Evolutionary conservation across 2,329 filamentous ascomycete species (phyloP).

Genomic region (Curvularia verruculosa): DNA sequence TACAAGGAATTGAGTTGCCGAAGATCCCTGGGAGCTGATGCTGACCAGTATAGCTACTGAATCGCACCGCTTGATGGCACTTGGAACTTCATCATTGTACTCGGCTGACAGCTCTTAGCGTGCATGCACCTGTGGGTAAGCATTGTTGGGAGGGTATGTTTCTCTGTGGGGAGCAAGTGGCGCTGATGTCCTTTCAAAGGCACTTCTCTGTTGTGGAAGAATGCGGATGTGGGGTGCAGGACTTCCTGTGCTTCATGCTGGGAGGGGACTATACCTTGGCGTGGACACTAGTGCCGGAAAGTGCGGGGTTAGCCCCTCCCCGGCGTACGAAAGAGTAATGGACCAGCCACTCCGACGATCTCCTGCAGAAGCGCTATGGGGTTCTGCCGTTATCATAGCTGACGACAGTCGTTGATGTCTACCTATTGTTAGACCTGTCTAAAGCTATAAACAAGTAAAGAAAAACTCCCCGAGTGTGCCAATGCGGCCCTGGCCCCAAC

Average conservation of each 20-base stretch:
- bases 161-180: constrained; percentile 27
- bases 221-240: constrained; percentile 46
- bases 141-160: constrained; percentile 16
- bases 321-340: constrained; percentile 8
- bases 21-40: background rate
- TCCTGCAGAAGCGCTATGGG: background rate
- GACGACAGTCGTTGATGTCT: background rate
- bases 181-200: constrained; percentile 23
- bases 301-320: constrained; percentile 30
- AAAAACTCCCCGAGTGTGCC: too few relatives aligned
- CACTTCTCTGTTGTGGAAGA: constrained; percentile 24
- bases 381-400: background rate
- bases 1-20: background rate
- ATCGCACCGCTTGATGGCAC: constrained; percentile 19
- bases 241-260: constrained; percentile 17
- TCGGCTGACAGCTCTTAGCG: constrained; percentile 13
- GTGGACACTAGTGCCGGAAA: constrained; percentile 25
- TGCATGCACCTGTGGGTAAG: constrained; percentile 17
- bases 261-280: constrained; percentile 32
- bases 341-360: constrained; percentile 9
- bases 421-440: background rate
- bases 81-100: constrained; percentile 14
- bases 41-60: background rate
- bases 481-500: background rate
- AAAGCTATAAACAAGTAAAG: background rate